These are phyloP conservation scores for Dryas alaskensis DNA, from an alignment of 306 rosid genomes.

Conservation along the genomic window DNA sequence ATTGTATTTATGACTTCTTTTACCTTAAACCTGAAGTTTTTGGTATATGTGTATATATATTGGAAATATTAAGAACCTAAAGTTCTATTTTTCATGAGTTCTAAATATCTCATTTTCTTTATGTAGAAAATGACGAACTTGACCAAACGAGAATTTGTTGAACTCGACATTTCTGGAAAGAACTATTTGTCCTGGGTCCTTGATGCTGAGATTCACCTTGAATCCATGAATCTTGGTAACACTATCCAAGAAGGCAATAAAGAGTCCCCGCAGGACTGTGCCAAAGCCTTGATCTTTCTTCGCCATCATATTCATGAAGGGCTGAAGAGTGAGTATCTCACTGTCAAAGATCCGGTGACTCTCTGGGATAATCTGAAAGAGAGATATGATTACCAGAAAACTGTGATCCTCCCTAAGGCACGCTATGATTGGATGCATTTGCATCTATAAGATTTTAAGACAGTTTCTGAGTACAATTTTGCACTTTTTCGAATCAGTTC, in stretches of 20 bases:
- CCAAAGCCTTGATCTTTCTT: not conserved
- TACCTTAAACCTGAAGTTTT: no score
- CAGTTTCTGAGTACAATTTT: not conserved
- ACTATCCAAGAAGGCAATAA: not conserved
- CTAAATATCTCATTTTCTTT: not conserved
- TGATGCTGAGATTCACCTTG: not conserved
- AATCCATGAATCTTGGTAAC: not conserved
- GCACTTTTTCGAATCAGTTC: not conserved
- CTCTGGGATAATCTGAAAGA: not conserved
- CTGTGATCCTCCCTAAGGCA: not conserved
- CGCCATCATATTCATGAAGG: not conserved
- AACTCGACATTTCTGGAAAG: not conserved
- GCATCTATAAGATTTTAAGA: not conserved
- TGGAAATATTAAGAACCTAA: no score
- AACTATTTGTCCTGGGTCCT: not conserved
- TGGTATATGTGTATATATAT: no score
- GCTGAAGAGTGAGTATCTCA: not conserved
- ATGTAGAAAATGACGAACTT: not conserved
- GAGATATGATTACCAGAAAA: not conserved
- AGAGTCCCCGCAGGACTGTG: not conserved
- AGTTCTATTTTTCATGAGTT: no score
- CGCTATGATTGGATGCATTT: not conserved
- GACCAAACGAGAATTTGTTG: not conserved
- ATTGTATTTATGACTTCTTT: no score
- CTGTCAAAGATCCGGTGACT: not conserved